phyloP scores from a whole-genome alignment of 345 rosid genomes.

The Syzygium aqueum region DNA sequence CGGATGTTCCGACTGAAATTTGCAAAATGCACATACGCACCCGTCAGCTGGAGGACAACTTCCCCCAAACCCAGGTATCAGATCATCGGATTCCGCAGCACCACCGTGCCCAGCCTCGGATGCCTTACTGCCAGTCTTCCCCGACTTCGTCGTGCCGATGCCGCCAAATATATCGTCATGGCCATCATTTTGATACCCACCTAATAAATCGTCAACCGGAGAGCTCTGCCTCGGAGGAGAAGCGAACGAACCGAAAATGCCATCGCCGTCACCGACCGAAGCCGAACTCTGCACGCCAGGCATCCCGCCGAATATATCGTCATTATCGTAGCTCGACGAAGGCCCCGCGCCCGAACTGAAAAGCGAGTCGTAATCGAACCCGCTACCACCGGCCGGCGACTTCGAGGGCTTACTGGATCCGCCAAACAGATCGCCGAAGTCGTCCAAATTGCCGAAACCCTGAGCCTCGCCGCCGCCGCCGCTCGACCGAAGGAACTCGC shows the following conservation, averaged over 20 bases:
- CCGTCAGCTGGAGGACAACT: conserved; percentile 24
- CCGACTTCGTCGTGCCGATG: neutral
- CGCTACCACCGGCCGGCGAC: conserved; percentile 6
- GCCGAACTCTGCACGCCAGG: conserved; percentile 18
- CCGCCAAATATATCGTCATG: conserved; percentile 1
- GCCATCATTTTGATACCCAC: conserved; percentile 15
- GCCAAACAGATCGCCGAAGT: conserved; percentile 41
- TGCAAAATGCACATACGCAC: conserved; percentile 19
- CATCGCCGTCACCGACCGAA: conserved; percentile 17
- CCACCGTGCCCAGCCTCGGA: conserved; percentile 8
- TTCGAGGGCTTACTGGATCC: conserved; percentile 25
- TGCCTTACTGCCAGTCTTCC: conserved; percentile 7
- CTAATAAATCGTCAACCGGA: conserved; percentile 46
- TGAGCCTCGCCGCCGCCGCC: conserved; percentile 6
- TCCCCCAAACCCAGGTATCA: conserved; percentile 73
- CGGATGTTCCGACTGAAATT: neutral
- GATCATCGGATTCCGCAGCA: conserved; percentile 43
- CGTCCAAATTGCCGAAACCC: conserved; percentile 21
- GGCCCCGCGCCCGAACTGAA: conserved; percentile 28
- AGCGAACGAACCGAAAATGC: conserved; percentile 35
- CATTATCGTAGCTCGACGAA: conserved; percentile 23
- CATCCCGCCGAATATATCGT: conserved; percentile 40
- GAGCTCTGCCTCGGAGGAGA: conserved; percentile 29
- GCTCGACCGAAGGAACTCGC: conserved; percentile 13
- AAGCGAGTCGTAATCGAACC: conserved; percentile 39